phyloP scores from a whole-genome alignment of 495 filamentous ascomycete species.

The Haplographium delicatum region DNA sequence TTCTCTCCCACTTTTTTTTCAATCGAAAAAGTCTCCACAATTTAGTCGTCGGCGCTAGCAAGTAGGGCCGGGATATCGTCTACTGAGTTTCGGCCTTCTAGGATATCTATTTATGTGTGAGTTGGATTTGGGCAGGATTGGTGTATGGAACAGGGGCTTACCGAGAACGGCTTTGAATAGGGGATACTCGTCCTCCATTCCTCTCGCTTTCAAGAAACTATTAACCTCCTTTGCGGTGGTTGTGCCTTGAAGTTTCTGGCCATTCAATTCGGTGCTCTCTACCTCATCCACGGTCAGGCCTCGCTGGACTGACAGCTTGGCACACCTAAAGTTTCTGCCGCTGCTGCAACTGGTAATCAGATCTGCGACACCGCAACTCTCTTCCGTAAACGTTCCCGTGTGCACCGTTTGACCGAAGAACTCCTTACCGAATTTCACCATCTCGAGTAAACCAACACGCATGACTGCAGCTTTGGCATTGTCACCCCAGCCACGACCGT shows the following conservation, averaged over 20 bases:
- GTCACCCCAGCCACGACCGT: slow-evolving; percentile 94
- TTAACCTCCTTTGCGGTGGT: slow-evolving; percentile 88
- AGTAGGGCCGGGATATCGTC: slow-evolving; percentile 59
- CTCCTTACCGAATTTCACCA: slow-evolving; percentile 87
- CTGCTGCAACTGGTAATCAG: slow-evolving; percentile 89
- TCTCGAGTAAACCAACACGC: slow-evolving; percentile 90
- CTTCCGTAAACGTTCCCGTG: slow-evolving; percentile 85
- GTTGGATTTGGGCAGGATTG: neutral
- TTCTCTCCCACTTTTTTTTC: too few species aligned
- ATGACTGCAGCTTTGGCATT: slow-evolving; percentile 97
- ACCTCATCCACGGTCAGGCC: slow-evolving; percentile 78
- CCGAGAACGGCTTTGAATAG: slow-evolving; percentile 81
- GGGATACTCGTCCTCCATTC: slow-evolving; percentile 78
- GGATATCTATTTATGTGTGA: slow-evolving; percentile 36
- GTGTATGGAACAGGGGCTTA: slow-evolving; percentile 32
- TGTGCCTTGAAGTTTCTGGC: slow-evolving; percentile 94
- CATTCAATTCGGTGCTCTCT: slow-evolving; percentile 85
- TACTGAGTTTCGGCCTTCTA: slow-evolving; percentile 52
- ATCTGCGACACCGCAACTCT: slow-evolving; percentile 94
- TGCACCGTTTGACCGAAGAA: slow-evolving; percentile 82
- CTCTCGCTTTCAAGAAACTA: slow-evolving; percentile 72
- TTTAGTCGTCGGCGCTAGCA: slow-evolving; percentile 30
- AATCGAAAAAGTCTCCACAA: too few species aligned
- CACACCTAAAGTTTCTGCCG: slow-evolving; percentile 90
- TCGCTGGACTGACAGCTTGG: slow-evolving; percentile 78